Base-by-base conservation (phyloP, 345 rosid species). In the Ceriops decandra region DNA sequence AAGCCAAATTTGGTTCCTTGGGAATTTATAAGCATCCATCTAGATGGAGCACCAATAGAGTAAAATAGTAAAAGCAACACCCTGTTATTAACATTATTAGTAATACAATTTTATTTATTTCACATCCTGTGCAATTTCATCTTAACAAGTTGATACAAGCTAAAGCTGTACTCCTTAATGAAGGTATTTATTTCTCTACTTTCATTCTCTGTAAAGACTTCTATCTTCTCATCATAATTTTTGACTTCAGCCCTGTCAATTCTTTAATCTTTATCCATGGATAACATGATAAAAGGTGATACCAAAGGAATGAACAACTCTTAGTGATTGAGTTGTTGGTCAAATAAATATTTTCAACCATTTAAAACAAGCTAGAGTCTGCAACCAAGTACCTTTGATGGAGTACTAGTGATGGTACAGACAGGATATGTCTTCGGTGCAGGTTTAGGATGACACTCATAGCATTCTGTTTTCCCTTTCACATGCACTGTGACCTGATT, bases 381-480 rank as follows among this genome's bases (percentile, higher is more conserved):
- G n/a, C 1, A 32, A 46, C 56, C 32, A 57, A 10, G 70, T 86
- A 95, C 99, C 98, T 92, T 92, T 63, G 99, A 88, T 33, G 99
- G 99, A 57, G 98, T 95, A 78, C 97, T 95, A 33, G 99, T 95
- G 74, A 95, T 95, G 32, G 98, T 95, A 80, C 99, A 95, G 68
- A 95, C 99, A 72, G 99, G 99, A 80, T 92, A 95, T 5, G 93
- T 87, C 86, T 92, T 95, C 21, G 99, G 97, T 33, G 97, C 83
- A 74, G 97, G 98, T 81, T 92, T 95, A 65, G 98, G 87, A 74
- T 90, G 89, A 77, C 99, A 92, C 58, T 95, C 99, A 56, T 95
- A 95, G 76, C 99, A 95, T 76, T 92, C 99, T 31, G 99, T 86
- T 81, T 81, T 92, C 35, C 98, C 96, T 78, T 95, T 95, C 72